Conservation (phyloP, 108 stramenopile species). For the Cyclotella distinguenda region DNA sequence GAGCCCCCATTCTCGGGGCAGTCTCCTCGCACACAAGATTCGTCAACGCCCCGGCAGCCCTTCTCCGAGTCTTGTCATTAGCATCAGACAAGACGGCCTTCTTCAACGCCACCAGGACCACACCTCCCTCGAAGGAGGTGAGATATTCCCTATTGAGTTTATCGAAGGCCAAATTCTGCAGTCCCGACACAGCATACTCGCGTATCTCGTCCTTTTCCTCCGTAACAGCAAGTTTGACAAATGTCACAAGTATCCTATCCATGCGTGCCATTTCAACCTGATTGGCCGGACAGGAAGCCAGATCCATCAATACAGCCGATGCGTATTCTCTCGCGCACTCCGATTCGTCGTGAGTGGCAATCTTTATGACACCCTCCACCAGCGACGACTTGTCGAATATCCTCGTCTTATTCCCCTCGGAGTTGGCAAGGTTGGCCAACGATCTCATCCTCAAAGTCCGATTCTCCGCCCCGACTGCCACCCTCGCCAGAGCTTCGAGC, state of each 20-base stretch:
- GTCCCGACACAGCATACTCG: constrained; percentile 79
- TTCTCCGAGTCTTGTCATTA: constrained; percentile 71
- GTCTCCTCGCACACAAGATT: constrained; percentile 85
- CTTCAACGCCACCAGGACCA: constrained; percentile 77
- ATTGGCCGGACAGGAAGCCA: constrained; percentile 67
- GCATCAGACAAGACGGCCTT: constrained; percentile 52
- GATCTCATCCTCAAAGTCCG: constrained; percentile 64
- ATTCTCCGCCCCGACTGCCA: constrained; percentile 58
- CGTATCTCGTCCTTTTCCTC: constrained; percentile 61
- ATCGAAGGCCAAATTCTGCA: constrained; percentile 83
- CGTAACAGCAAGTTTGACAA: constrained; percentile 74
- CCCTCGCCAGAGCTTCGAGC: constrained; percentile 56
- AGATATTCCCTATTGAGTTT: constrained; percentile 68
- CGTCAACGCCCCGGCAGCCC: constrained; percentile 80
- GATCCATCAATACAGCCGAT: constrained; percentile 74
- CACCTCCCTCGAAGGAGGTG: constrained; percentile 62
- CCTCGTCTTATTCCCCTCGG: constrained; percentile 70
- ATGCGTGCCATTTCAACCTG: constrained; percentile 74
- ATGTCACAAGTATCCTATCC: constrained; percentile 70
- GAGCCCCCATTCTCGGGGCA: constrained; percentile 66
- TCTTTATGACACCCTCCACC: constrained; percentile 58
- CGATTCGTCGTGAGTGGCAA: constrained; percentile 65
- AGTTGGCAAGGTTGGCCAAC: constrained; percentile 75
- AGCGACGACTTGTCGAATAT: constrained; percentile 55
- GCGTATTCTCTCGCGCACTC: constrained; percentile 73